Conservation (phyloP, 257 asterid species). For the Asclepias syriaca region DNA sequence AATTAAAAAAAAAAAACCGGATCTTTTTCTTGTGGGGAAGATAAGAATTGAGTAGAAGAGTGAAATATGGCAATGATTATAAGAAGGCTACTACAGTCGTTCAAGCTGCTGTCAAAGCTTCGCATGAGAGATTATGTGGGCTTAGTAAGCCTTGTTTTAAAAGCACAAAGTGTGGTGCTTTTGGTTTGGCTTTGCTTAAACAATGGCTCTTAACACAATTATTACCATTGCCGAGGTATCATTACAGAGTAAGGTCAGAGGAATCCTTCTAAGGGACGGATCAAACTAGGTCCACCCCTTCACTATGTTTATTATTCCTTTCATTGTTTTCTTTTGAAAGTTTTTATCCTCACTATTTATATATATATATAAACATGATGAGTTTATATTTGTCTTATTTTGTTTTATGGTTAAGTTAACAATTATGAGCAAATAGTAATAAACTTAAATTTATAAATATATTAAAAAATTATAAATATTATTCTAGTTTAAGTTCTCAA, state of each 20-base stretch:
- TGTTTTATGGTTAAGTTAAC: no score
- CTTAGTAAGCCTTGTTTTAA: constrained; percentile 19
- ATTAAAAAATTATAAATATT: no score
- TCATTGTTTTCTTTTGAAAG: background rate
- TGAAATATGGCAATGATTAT: constrained; percentile 42
- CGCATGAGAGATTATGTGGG: constrained; percentile 1
- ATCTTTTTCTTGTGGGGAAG: background rate
- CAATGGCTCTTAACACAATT: constrained; percentile 41
- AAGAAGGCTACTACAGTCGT: background rate
- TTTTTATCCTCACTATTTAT: background rate
- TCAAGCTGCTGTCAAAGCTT: constrained; percentile 16
- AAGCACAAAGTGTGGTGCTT: constrained; percentile 1
- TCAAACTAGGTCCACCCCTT: constrained; percentile 1
- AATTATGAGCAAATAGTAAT: no score
- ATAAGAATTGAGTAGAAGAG: constrained; percentile 22
- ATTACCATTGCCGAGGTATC: constrained; percentile 14
- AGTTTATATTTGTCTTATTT: background rate
- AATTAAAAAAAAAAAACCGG: constrained; percentile 13
- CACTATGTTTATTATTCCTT: background rate
- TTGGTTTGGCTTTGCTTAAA: constrained; percentile 36
- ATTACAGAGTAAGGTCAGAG: constrained; percentile 13
- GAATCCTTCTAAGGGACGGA: constrained; percentile 15
- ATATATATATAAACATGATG: background rate
- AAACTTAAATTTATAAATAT: no score
- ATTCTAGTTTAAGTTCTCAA: no score